Conservation (phyloP, 2,329 filamentous ascomycete genomes). For the Sporothrix humicola region DNA sequence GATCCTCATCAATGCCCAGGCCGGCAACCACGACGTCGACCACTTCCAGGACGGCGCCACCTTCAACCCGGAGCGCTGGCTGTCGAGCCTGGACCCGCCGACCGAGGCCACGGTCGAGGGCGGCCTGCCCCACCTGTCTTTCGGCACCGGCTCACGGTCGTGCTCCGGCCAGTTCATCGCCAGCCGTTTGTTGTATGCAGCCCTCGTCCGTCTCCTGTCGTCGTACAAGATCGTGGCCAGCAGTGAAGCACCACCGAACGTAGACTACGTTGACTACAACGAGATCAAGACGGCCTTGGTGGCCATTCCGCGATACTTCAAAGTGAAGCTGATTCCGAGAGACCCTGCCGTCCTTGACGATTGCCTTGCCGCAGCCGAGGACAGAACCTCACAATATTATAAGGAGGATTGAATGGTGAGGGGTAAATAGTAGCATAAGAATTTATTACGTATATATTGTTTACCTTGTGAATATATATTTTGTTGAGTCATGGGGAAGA, state of each 20-base stretch:
- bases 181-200: constrained; percentile 67
- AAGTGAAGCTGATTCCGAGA: constrained; percentile 36
- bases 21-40: constrained; percentile 71
- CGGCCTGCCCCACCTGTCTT: constrained; percentile 66
- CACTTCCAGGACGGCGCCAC: constrained; percentile 66
- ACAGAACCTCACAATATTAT: constrained; percentile 35
- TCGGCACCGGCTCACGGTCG: constrained; percentile 67
- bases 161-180: constrained; percentile 68
- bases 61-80: constrained; percentile 74
- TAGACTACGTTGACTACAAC: constrained; percentile 39
- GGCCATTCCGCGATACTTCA: constrained; percentile 37
- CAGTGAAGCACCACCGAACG: constrained; percentile 64
- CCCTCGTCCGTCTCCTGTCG: constrained; percentile 58
- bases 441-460: background rate
- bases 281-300: constrained; percentile 36
- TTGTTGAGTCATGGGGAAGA: too few species aligned
- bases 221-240: constrained; percentile 58
- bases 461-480: too few species aligned
- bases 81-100: constrained; percentile 45
- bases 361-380: constrained; percentile 30
- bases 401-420: constrained; percentile 31
- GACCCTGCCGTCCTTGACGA: constrained; percentile 28
- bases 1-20: constrained; percentile 81
- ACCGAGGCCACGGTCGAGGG: constrained; percentile 45
- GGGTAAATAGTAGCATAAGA: background rate